Evolutionary conservation across 108 stramenopile species (phyloP).

Genomic region (Fragilaria crotonensis): DNA sequence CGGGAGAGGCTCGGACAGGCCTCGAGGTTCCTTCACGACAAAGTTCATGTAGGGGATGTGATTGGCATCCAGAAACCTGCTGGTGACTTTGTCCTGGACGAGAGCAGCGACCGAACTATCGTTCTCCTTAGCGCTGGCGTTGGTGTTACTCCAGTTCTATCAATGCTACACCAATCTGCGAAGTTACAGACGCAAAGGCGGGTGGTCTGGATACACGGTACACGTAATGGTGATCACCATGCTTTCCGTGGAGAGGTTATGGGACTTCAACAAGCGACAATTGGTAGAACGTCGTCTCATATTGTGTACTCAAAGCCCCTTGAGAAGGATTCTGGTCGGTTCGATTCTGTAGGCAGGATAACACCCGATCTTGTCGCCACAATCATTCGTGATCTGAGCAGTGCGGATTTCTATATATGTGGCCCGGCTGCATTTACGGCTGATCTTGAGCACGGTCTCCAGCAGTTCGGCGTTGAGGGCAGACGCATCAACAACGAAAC

Average conservation of each 20-base stretch:
- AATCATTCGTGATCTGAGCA: neutral
- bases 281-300: neutral
- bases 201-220: constrained; percentile 1
- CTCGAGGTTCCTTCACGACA: constrained; percentile 16
- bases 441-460: neutral
- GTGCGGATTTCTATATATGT: neutral
- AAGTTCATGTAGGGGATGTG: constrained; percentile 15
- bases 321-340: neutral
- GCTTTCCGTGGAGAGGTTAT: neutral
- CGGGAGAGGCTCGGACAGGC: constrained; percentile 17
- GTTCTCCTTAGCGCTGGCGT: constrained; percentile 26
- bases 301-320: neutral
- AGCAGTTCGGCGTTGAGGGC: neutral
- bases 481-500: neutral
- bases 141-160: constrained; percentile 27
- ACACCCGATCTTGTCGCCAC: neutral
- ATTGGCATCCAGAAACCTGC: constrained; percentile 17
- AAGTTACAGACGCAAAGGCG: too few relatives aligned
- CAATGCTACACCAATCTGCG: constrained; percentile 32
- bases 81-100: constrained; percentile 17
- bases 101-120: neutral
- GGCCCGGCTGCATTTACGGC: neutral
- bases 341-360: neutral
- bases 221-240: neutral
- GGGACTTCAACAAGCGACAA: neutral